Percentiles rank a stretch among this genome's conserved stretches.
Evolutionary conservation across 2,329 filamentous ascomycete species (phyloP).

Genomic region (Aspergillus niger): DNA sequence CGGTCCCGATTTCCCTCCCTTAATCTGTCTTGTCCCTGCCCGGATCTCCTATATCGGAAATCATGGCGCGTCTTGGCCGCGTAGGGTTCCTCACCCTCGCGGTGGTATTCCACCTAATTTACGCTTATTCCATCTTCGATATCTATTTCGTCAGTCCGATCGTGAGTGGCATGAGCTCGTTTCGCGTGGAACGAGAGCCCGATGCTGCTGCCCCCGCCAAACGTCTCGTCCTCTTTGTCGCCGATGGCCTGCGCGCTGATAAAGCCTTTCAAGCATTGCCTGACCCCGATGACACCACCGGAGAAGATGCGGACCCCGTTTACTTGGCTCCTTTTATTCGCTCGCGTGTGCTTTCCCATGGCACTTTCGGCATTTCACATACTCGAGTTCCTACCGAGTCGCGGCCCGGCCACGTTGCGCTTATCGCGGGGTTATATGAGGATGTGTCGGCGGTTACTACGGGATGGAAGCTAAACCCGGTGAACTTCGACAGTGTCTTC

Average conservation of each 20-base stretch:
- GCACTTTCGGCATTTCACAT: slow-evolving; percentile 96
- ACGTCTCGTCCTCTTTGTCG: slow-evolving; percentile 89
- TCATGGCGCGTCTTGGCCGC: slow-evolving; percentile 62
- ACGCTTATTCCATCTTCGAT: slow-evolving; percentile 95
- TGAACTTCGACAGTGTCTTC: slow-evolving; percentile 98
- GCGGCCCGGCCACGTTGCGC: slow-evolving; percentile 89
- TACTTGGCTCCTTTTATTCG: slow-evolving; percentile 89
- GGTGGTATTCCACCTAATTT: slow-evolving; percentile 88
- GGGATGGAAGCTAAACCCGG: slow-evolving; percentile 97
- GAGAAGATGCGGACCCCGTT: slow-evolving; percentile 55
- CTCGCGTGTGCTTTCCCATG: slow-evolving; percentile 81
- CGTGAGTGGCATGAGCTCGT: slow-evolving; percentile 89
- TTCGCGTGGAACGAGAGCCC: slow-evolving; percentile 65
- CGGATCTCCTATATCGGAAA: slow-evolving; percentile 15
- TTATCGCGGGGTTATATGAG: slow-evolving; percentile 95
- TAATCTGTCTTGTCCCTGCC: slow-evolving; percentile 2
- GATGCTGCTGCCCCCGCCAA: slow-evolving; percentile 75
- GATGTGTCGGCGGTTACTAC: slow-evolving; percentile 97
- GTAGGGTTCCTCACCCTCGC: slow-evolving; percentile 85
- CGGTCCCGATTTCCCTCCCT: background rate
- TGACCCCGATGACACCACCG: slow-evolving; percentile 59
- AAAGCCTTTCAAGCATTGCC: slow-evolving; percentile 95
- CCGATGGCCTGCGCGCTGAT: slow-evolving; percentile 95
- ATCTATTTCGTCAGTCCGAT: slow-evolving; percentile 99
- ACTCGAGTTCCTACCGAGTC: slow-evolving; percentile 97